Evolutionary conservation across 768 basidiomycete species (phyloP), one percentile per base, ranked within the genome.

Genomic region (Termitomyces sp.): DNA sequence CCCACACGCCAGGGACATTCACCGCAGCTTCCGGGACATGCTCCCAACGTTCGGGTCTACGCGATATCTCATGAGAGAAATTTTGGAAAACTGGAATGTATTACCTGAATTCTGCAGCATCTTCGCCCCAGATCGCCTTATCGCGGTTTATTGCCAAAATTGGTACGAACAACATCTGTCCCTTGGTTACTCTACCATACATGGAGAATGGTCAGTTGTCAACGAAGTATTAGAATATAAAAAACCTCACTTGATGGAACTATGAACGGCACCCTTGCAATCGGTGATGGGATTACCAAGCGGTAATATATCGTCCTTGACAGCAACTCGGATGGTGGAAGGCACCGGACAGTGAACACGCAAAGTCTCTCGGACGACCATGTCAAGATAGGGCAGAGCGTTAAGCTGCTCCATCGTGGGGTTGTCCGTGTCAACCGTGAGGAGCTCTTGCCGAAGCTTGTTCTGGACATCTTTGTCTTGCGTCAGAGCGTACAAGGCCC

Each of bases 321-420:
- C 72, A 0, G 84, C 81, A 2, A 75, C 65, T 8, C 83, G 71
- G 9, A 74, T 56, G 0, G 76, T 77, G 16, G 60, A 61, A 0
- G 77, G 69, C 3, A 87, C 77, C 0, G 85, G 84, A 0, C 83
- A 53, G 58, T 87, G 75, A 1, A 85, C 51, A 0, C 87, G 79
- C 57, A 89, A 67, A 0, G 78, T 81, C 69, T 88, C 87, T 13
- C 80, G 78, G 1, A 86, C 74, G 10, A 87, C 79, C 22, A 73
- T 74, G 61, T 90, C 90, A 24, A 92, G 81, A 64, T 87, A 90
- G 0, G 85, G 79, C 3, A 93, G 73, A 4, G 78, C 72, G 56
- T 81, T 79, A 0, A 92, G 76, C 37, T 85, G 79, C 29, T 91
- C 88, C 84, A 90, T 88, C 2, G 78, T 76, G 1, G 88, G 87